Conservation (phyloP, 129 eudicot genomes). For the Helianthus tuberosus region DNA sequence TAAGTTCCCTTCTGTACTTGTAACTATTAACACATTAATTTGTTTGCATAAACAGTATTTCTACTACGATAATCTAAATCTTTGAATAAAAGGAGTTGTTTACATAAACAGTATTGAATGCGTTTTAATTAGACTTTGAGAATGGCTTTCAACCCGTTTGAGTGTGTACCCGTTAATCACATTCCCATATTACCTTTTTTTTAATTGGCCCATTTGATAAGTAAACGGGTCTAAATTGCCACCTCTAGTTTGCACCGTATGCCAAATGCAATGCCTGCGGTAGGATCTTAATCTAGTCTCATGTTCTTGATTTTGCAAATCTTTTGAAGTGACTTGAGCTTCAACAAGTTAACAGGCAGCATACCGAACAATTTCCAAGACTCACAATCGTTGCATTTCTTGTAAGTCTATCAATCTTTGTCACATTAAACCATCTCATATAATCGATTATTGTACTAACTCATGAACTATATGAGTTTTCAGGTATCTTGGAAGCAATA, state of each 20-base stretch:
- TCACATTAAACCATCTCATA: not conserved
- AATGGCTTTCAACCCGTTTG: not conserved
- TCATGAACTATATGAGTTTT: conserved; percentile 5
- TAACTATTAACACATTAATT: not conserved
- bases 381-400: conserved; percentile 51
- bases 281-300: conserved; percentile 12
- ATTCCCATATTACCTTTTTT: not conserved
- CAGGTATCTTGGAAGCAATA: conserved; percentile 81
- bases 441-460: too few species aligned
- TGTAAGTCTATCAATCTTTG: conserved; percentile 46
- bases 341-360: conserved; percentile 67
- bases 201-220: not conserved
- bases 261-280: conserved; percentile 10
- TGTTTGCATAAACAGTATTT: not conserved
- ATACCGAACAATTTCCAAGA: conserved; percentile 55
- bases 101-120: not conserved
- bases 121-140: not conserved
- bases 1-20: conserved; percentile 35
- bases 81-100: not conserved
- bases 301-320: conserved; percentile 13
- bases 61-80: not conserved
- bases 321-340: conserved; percentile 72
- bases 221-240: not conserved
- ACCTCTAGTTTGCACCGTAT: not conserved
- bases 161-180: not conserved